Conservation (phyloP, 257 asterid genomes). For the Penstemon davidsonii region DNA sequence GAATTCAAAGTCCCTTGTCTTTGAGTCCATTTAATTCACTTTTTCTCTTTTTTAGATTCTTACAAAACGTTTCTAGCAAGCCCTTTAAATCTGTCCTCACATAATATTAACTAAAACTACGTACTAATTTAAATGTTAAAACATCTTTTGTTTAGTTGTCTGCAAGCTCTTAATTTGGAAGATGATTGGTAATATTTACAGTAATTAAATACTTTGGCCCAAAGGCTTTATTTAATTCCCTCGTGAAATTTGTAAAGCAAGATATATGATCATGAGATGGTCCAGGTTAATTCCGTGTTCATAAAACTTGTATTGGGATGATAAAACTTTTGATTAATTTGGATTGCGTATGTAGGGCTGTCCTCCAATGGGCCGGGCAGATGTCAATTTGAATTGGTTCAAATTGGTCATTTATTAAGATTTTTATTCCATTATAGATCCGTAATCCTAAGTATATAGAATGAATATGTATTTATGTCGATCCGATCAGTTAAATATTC, state of each 20-base stretch:
- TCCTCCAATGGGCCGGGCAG: no score
- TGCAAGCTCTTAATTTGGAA: slow-evolving; percentile 18
- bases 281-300: no score
- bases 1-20: slow-evolving; percentile 92
- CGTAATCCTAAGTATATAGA: no score
- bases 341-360: no score
- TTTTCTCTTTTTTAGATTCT: slow-evolving; percentile 86
- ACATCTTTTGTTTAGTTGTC: slow-evolving; percentile 22
- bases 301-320: no score
- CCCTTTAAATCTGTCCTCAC: slow-evolving; percentile 45
- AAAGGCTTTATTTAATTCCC: slow-evolving; percentile 31
- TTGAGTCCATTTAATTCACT: slow-evolving; percentile 65
- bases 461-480: no score
- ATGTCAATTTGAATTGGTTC: no score
- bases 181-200: neutral
- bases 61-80: slow-evolving; percentile 82
- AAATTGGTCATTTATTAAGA: no score
- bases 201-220: slow-evolving; percentile 20
- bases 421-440: no score
- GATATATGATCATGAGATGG: neutral
- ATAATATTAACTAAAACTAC: neutral
- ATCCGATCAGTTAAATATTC: no score
- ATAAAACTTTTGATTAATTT: no score
- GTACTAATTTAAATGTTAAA: neutral
- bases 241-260: slow-evolving; percentile 44